Percentiles rank a stretch among this genome's conserved stretches.
Evolutionary conservation across 805 yeast species (phyloP).

Genomic region (Yarrowia sp.): DNA sequence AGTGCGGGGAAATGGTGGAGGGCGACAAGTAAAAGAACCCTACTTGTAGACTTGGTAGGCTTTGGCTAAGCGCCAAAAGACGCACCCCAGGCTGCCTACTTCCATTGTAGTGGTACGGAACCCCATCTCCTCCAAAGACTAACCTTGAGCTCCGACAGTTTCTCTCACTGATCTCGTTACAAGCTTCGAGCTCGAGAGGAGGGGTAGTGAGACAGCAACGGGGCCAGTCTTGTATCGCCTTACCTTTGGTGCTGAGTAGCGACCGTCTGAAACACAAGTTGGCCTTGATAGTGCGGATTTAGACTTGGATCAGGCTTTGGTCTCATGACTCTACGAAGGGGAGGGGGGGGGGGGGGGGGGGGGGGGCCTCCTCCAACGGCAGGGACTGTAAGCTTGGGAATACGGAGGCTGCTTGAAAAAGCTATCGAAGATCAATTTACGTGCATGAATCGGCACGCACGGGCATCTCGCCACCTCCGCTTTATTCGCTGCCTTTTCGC

Average conservation of each 20-base stretch:
- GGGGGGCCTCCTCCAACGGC: background rate
- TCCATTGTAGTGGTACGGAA: background rate
- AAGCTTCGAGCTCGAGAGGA: background rate
- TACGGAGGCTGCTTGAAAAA: background rate
- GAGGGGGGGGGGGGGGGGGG: too few species aligned
- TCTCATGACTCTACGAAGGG: background rate
- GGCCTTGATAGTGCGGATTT: too few species aligned
- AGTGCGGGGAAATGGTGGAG: slow-evolving; percentile 18
- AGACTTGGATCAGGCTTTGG: background rate
- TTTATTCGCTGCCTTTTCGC: background rate
- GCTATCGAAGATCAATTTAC: background rate
- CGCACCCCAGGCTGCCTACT: slow-evolving; percentile 3
- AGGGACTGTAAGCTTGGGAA: background rate
- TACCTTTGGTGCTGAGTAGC: too few species aligned
- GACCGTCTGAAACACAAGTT: too few species aligned
- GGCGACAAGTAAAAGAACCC: background rate
- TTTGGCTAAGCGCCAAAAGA: background rate
- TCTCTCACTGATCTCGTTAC: background rate
- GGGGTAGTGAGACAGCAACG: slow-evolving; percentile 17
- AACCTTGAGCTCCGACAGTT: slow-evolving; percentile 6
- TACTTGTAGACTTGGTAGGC: background rate
- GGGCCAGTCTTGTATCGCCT: too few species aligned
- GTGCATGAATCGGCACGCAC: background rate
- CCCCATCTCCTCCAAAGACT: slow-evolving; percentile 7
- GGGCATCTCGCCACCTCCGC: background rate